Conservation (phyloP, 2,329 filamentous ascomycete genomes). For the Aspergillus sp. region DNA sequence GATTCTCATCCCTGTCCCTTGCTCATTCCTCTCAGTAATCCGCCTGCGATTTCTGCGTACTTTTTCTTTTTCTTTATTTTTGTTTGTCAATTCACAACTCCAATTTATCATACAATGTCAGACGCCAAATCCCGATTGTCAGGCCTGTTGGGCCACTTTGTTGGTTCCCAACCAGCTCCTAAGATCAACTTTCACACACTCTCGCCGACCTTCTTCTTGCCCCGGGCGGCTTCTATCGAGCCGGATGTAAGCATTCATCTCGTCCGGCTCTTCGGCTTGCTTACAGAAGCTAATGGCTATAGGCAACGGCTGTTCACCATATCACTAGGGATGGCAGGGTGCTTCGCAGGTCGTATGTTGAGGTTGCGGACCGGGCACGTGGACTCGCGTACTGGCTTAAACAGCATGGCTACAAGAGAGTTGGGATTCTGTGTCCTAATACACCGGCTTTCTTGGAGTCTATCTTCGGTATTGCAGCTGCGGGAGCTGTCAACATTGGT, state of each 20-base stretch:
- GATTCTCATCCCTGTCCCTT: too few species aligned
- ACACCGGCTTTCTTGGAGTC: slow-evolving; percentile 90
- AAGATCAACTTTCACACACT: neutral
- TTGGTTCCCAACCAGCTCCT: slow-evolving; percentile 2
- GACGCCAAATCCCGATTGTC: slow-evolving; percentile 21
- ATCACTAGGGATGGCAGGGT: slow-evolving; percentile 68
- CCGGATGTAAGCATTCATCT: neutral
- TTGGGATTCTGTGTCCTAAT: slow-evolving; percentile 84
- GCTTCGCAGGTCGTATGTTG: slow-evolving; percentile 68
- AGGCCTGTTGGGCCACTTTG: slow-evolving; percentile 24
- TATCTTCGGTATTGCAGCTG: slow-evolving; percentile 79
- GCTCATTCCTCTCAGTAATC: too few species aligned
- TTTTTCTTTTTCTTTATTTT: too few species aligned
- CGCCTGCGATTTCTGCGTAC: too few species aligned
- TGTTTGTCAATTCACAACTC: too few species aligned
- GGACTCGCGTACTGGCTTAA: slow-evolving; percentile 83
- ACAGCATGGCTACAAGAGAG: slow-evolving; percentile 64
- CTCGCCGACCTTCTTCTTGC: slow-evolving; percentile 1
- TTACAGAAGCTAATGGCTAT: neutral
- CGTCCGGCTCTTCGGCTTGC: slow-evolving; percentile 20
- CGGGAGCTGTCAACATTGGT: slow-evolving; percentile 69
- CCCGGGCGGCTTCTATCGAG: neutral
- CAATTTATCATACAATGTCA: slow-evolving; percentile 15
- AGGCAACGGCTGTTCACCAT: slow-evolving; percentile 78
- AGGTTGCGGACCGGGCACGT: slow-evolving; percentile 76